Conservation (phyloP, 78 protist genomes). For the Dictyostelium discoideum region dicty_2.7 NC_007090.3:4414001-4414500, state of each 20-base stretch:
- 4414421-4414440: neutral
- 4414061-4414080: constrained; percentile 95
- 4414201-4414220: neutral
- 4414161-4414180: neutral
- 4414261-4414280: no score
- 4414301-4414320: neutral
- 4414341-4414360: neutral
- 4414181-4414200: neutral
- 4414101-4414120: constrained; percentile 88
- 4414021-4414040: constrained; percentile 89
- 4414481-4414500: constrained; percentile 99
- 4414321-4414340: neutral
- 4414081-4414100: constrained; percentile 93
- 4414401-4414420: neutral
- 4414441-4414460: constrained; percentile 96
- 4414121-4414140: constrained; percentile 9
- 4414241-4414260: no score
- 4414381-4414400: neutral
- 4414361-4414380: neutral
- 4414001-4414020: constrained; percentile 55
- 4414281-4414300: neutral
- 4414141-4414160: no score
- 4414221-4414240: no score
- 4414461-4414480: constrained; percentile 96
- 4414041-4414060: constrained; percentile 87